These are phyloP conservation scores for Gossypium schwendimanii DNA, from an alignment of 441 rosid species.

Conservation along the genomic window DNA sequence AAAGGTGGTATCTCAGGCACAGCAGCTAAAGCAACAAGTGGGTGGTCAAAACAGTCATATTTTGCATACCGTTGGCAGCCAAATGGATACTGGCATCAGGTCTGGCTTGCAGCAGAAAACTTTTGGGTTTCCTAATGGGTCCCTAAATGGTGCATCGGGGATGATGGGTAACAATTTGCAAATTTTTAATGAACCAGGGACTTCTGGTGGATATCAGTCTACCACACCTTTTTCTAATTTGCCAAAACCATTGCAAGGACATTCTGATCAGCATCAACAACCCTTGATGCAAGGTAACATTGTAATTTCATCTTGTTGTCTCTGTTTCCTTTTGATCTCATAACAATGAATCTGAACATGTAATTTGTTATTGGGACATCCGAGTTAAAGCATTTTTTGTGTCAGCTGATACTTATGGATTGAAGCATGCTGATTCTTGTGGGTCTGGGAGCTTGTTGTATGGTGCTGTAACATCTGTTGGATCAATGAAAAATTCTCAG, in stretches of 20 bases:
- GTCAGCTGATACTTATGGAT: slow-evolving; percentile 79
- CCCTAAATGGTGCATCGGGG: slow-evolving; percentile 61
- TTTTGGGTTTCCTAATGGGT: slow-evolving; percentile 62
- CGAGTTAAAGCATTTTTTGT: slow-evolving; percentile 10
- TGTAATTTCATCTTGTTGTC: slow-evolving; percentile 11
- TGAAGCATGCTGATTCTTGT: slow-evolving; percentile 52
- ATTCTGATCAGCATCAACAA: slow-evolving; percentile 63
- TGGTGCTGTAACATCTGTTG: slow-evolving; percentile 58
- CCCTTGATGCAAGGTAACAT: slow-evolving; percentile 59
- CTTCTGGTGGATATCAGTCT: slow-evolving; percentile 52
- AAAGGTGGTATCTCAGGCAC: slow-evolving; percentile 54
- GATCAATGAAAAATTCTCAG: slow-evolving; percentile 58
- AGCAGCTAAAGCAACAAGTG: slow-evolving; percentile 63
- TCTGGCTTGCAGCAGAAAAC: slow-evolving; percentile 78
- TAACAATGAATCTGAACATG: slow-evolving; percentile 9
- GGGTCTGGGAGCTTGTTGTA: slow-evolving; percentile 56
- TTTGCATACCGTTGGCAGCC: slow-evolving; percentile 73
- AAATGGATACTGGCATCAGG: slow-evolving; percentile 66
- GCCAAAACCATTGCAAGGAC: slow-evolving; percentile 56
- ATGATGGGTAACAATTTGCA: slow-evolving; percentile 54
- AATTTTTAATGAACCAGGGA: slow-evolving; percentile 45
- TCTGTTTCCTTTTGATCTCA: not conserved
- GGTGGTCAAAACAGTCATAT: slow-evolving; percentile 75
- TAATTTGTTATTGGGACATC: slow-evolving; percentile 9
- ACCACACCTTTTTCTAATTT: slow-evolving; percentile 46